Evolutionary conservation across 192 early-diverging fungal genomes (phyloP).

Genomic region (Backusella sp.): DNA sequence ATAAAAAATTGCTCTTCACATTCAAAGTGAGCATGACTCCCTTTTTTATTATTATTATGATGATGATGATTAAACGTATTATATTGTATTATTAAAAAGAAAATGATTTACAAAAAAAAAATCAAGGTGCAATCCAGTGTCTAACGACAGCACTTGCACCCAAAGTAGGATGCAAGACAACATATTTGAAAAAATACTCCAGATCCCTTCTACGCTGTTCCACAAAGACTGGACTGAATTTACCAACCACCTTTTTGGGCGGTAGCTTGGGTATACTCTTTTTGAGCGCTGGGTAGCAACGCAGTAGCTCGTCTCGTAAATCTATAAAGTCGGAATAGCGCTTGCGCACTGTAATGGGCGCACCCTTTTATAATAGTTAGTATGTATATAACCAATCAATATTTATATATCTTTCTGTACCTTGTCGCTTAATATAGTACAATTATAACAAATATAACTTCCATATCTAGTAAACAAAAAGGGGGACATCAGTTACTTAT

Average conservation of each 20-base stretch:
- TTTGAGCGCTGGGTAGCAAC: conserved; percentile 34
- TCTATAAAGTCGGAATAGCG: conserved; percentile 52
- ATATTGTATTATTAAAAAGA: background rate
- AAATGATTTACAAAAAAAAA: background rate
- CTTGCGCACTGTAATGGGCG: conserved; percentile 40
- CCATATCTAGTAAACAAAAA: conserved; percentile 27
- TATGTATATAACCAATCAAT: too few relatives aligned
- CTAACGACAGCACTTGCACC: conserved; percentile 46
- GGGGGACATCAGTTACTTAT: background rate
- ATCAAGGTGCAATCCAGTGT: conserved; percentile 44
- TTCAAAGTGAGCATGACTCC: background rate
- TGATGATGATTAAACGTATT: too few relatives aligned
- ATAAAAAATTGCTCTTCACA: background rate
- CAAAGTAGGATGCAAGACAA: conserved; percentile 47
- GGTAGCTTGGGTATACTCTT: conserved; percentile 48
- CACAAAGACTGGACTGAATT: conserved; percentile 48
- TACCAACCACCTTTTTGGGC: conserved; percentile 49
- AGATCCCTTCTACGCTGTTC: conserved; percentile 48
- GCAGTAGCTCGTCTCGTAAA: conserved; percentile 35
- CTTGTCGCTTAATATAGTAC: conserved; percentile 39
- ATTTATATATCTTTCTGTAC: too few relatives aligned
- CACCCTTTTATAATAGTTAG: too few relatives aligned
- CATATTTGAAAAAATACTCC: conserved; percentile 54
- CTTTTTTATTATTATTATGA: background rate
- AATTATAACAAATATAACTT: conserved; percentile 44